phyloP scores from a whole-genome alignment of 768 basidiomycete genomes.

The Tubosaeta sp. region DNA sequence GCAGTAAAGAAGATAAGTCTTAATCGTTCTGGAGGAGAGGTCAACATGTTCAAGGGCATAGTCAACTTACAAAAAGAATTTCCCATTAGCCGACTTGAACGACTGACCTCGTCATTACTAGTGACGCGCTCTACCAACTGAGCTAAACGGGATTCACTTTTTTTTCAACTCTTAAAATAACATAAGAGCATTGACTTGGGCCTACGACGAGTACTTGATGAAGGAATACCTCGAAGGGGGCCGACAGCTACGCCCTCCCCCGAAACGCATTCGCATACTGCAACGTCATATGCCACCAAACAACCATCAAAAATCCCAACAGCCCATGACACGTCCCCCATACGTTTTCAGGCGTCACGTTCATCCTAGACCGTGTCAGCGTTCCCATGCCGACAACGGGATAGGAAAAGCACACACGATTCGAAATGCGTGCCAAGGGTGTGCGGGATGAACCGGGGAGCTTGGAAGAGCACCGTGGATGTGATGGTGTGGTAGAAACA shows the following conservation, averaged over 20 bases:
- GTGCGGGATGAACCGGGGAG: constrained; percentile 76
- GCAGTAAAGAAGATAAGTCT: not conserved
- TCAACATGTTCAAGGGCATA: not conserved
- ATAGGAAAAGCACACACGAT: constrained; percentile 40
- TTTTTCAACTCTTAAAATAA: not conserved
- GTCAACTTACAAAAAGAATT: constrained; percentile 9
- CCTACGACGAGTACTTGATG: no score
- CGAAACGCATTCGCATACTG: constrained; percentile 43
- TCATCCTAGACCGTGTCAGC: constrained; percentile 14
- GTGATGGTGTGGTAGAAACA: constrained; percentile 71
- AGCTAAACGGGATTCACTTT: constrained; percentile 34
- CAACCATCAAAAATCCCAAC: constrained; percentile 64
- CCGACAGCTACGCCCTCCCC: not conserved
- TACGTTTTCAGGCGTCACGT: constrained; percentile 64
- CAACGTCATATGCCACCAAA: constrained; percentile 82
- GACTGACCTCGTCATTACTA: constrained; percentile 45
- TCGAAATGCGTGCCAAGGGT: constrained; percentile 61
- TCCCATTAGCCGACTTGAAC: constrained; percentile 41
- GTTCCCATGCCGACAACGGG: not conserved
- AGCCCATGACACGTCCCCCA: constrained; percentile 76
- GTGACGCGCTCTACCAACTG: constrained; percentile 50
- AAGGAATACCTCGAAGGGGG: not conserved
- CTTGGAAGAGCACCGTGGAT: constrained; percentile 70
- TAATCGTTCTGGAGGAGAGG: not conserved
- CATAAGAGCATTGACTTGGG: not conserved